Evolutionary conservation across 306 rosid species (phyloP).

Genomic region (Casuarina equisetifolia): DNA sequence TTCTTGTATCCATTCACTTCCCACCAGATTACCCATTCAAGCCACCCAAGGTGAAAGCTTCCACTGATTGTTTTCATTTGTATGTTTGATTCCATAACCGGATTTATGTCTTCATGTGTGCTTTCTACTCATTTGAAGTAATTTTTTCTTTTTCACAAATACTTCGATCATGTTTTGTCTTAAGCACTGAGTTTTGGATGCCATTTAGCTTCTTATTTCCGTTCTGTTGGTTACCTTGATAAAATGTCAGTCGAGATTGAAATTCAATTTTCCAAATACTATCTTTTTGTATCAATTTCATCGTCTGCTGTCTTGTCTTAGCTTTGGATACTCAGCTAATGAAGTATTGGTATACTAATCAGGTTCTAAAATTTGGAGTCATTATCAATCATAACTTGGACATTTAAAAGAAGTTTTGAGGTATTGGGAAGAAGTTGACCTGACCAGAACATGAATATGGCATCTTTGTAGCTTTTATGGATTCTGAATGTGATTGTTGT

Average conservation of each 20-base stretch:
- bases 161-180: background rate
- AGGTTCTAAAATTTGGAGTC: background rate
- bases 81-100: background rate
- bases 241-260: background rate
- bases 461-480: background rate
- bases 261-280: background rate
- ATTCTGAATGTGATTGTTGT: background rate
- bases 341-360: background rate
- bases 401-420: background rate
- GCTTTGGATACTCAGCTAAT: background rate
- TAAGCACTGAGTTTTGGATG: background rate
- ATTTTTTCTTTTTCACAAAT: background rate
- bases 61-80: background rate
- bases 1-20: conserved; percentile 59
- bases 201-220: background rate
- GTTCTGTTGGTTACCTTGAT: background rate
- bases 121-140: background rate
- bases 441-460: background rate
- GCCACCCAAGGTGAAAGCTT: conserved; percentile 50
- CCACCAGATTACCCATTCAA: conserved; percentile 63
- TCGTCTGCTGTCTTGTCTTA: background rate
- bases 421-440: background rate
- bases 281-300: background rate
- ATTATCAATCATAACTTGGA: no score
- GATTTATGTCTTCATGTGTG: background rate